Percentiles rank a stretch among this genome's conserved stretches.
These are phyloP conservation scores for Nemania sp. DNA, from an alignment of 2,329 filamentous ascomycete genomes.

Conservation along the genomic window DNA sequence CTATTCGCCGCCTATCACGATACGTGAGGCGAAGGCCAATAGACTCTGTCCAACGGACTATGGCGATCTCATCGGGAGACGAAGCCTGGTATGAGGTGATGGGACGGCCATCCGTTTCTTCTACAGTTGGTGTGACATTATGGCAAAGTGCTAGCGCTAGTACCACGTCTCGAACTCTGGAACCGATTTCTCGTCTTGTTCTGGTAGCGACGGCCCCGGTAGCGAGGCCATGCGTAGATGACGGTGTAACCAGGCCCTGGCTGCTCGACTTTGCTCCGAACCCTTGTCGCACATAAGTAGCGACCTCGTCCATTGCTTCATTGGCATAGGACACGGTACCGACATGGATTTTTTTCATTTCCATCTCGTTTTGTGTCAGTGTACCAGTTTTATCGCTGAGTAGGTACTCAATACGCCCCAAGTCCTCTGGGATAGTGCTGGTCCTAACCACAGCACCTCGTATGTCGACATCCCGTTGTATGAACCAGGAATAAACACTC, in stretches of 20 bases:
- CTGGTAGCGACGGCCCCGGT: conserved; percentile 69
- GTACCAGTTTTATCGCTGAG: conserved; percentile 99
- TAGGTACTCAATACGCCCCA: conserved; percentile 94
- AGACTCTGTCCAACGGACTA: conserved; percentile 91
- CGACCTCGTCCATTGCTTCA: conserved; percentile 97
- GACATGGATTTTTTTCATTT: conserved; percentile 97
- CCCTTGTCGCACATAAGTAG: conserved; percentile 80
- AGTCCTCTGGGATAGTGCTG: conserved; percentile 94
- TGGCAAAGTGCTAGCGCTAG: conserved; percentile 91
- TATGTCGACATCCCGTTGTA: conserved; percentile 88
- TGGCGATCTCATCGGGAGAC: conserved; percentile 96
- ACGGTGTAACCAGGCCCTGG: conserved; percentile 70
- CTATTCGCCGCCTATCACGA: conserved; percentile 85
- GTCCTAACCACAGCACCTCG: conserved; percentile 91
- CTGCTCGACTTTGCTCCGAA: conserved; percentile 60
- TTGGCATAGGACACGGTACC: conserved; percentile 98
- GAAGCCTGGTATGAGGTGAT: conserved; percentile 93
- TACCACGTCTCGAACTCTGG: conserved; percentile 89
- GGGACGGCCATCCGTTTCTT: conserved; percentile 76
- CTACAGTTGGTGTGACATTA: conserved; percentile 90
- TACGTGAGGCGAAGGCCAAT: conserved; percentile 84
- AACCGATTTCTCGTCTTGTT: conserved; percentile 89
- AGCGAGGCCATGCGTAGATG: conserved; percentile 67
- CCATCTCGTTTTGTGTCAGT: conserved; percentile 96
- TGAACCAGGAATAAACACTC: conserved; percentile 93